Conservation (phyloP, 176 grass and related monocot genomes). For the Carex littledalei region DNA sequence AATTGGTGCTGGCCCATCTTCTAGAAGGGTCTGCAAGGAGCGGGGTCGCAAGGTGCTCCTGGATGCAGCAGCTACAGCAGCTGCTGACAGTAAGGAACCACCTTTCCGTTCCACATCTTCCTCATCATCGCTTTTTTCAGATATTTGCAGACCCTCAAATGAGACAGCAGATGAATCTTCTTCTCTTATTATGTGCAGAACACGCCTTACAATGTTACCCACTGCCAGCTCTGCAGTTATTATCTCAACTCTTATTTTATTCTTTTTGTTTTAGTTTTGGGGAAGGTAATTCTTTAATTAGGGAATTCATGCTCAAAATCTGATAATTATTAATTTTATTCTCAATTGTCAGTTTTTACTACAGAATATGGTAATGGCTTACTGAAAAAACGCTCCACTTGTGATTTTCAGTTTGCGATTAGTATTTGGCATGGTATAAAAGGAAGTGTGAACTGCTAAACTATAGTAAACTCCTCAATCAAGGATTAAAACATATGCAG, state of each 20-base stretch:
- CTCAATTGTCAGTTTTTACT: too few species aligned
- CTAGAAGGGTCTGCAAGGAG: slow-evolving; percentile 89
- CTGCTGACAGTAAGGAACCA: slow-evolving; percentile 59
- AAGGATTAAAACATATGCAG: neutral
- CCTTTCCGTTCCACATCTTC: slow-evolving; percentile 58
- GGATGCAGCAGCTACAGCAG: slow-evolving; percentile 80
- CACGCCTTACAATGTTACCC: slow-evolving; percentile 93
- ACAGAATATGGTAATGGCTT: neutral
- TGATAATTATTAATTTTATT: neutral
- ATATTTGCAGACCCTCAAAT: slow-evolving; percentile 60
- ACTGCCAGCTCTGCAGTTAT: slow-evolving; percentile 65
- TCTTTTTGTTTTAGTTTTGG: neutral
- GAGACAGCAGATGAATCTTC: slow-evolving; percentile 66
- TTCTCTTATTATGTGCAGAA: slow-evolving; percentile 94
- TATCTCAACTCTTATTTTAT: neutral
- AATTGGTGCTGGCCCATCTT: slow-evolving; percentile 65
- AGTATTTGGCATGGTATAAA: neutral
- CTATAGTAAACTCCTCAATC: neutral
- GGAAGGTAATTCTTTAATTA: neutral
- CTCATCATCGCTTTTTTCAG: slow-evolving; percentile 68
- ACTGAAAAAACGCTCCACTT: neutral
- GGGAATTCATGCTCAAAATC: neutral
- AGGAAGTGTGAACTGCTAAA: neutral
- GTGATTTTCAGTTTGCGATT: neutral
- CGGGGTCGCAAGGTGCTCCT: slow-evolving; percentile 85